Percentiles rank a stretch among this genome's conserved stretches.
phyloP scores from a whole-genome alignment of 2,329 filamentous ascomycete species.

The Penicillium sp. region DNA sequence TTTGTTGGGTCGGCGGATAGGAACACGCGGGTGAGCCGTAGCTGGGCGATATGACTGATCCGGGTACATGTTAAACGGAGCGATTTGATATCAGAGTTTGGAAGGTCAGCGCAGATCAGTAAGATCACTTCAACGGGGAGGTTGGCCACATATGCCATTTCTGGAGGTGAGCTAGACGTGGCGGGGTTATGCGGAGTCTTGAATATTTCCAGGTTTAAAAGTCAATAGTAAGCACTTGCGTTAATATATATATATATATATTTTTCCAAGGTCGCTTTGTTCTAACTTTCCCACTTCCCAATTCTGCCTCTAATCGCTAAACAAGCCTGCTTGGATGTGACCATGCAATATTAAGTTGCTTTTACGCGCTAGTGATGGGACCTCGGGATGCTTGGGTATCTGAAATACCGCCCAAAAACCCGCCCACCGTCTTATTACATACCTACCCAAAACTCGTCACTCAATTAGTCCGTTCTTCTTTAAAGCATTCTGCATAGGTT shows the following conservation, averaged over 20 bases:
- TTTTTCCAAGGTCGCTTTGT: not conserved
- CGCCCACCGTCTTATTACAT: no score
- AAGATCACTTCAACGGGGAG: not conserved
- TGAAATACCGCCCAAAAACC: no score
- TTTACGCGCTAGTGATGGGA: no score
- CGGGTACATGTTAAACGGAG: not conserved
- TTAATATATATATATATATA: not conserved
- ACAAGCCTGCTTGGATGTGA: no score
- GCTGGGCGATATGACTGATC: not conserved
- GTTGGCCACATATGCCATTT: not conserved
- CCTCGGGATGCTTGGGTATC: no score
- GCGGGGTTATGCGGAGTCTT: not conserved
- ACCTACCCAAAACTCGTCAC: no score
- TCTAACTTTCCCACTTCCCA: no score
- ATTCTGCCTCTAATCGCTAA: no score
- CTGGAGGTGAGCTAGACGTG: not conserved
- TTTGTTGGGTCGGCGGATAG: not conserved
- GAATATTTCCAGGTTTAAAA: not conserved
- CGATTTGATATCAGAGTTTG: not conserved
- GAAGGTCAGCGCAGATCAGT: not conserved
- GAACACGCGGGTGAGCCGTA: not conserved
- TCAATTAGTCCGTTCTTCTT: no score
- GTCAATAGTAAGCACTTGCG: not conserved
- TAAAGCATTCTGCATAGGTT: no score
- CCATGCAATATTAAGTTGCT: no score